Conservation (phyloP, 768 basidiomycete genomes). For the Xanthoconium purpureum region DNA sequence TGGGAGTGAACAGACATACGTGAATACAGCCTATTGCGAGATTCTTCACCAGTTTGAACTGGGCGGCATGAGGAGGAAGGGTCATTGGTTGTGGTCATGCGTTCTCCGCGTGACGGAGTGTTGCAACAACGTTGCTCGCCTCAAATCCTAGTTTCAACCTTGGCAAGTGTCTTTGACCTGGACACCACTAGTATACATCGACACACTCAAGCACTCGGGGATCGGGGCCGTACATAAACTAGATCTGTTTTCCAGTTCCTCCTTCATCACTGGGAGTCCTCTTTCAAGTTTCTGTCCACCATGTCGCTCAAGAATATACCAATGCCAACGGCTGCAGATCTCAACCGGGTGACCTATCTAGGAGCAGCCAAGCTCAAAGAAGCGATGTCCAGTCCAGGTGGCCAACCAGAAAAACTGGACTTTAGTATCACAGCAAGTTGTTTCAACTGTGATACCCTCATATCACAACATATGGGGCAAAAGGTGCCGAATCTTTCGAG, state of each 20-base stretch:
- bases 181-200: background rate
- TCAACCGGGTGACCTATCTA: conserved; percentile 27
- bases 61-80: conserved; percentile 8
- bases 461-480: conserved; percentile 6
- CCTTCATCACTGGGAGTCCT: background rate
- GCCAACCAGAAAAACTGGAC: conserved; percentile 29
- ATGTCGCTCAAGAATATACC: conserved; percentile 19
- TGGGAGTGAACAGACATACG: conserved; percentile 15
- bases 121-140: background rate
- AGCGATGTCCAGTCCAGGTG: conserved; percentile 26
- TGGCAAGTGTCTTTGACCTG: too few species aligned
- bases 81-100: conserved; percentile 9
- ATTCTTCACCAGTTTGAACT: conserved; percentile 16
- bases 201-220: background rate
- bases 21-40: conserved; percentile 28
- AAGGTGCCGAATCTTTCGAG: conserved; percentile 18
- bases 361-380: conserved; percentile 28
- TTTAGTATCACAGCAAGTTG: conserved; percentile 24
- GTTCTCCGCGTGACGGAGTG: too few species aligned
- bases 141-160: background rate
- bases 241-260: background rate
- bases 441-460: conserved; percentile 18
- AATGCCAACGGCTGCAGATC: conserved; percentile 24
- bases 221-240: background rate
- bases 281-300: background rate